Conservation (phyloP, 2,329 filamentous ascomycete genomes). For the Coniochaeta sp. region DNA sequence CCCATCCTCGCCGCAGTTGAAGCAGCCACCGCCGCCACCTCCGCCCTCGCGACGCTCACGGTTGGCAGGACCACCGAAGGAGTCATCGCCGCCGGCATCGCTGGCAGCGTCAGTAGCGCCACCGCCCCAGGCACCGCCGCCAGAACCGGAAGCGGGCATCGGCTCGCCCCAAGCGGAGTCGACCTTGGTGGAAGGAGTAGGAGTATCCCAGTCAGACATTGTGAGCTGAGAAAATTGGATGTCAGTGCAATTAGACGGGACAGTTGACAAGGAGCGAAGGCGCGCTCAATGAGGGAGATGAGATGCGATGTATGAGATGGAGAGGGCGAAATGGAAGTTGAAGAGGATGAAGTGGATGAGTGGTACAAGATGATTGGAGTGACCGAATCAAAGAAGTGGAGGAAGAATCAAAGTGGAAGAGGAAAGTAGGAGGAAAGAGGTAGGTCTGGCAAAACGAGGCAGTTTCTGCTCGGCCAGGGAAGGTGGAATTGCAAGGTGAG, state of each 20-base stretch:
- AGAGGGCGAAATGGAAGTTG: background rate
- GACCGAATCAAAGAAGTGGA: too few relatives aligned
- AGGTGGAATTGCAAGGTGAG: too few relatives aligned
- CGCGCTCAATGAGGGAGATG: background rate
- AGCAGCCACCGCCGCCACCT: slow-evolving; percentile 40
- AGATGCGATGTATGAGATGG: slow-evolving; percentile 38
- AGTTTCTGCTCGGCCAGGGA: too few relatives aligned
- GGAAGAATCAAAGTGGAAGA: slow-evolving; percentile 6
- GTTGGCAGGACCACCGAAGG: background rate
- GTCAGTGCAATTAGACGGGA: background rate
- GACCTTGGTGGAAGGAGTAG: slow-evolving; percentile 20
- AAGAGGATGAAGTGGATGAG: slow-evolving; percentile 25
- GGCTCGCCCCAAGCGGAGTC: background rate
- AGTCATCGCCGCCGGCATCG: slow-evolving; percentile 4
- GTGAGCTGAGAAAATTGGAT: background rate
- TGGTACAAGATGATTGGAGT: too few relatives aligned
- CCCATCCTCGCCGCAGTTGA: slow-evolving; percentile 49
- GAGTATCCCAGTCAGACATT: background rate
- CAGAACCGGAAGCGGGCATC: slow-evolving; percentile 48
- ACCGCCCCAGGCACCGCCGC: too few relatives aligned
- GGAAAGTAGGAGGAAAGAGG: too few relatives aligned
- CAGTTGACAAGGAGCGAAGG: background rate
- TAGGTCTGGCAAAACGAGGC: too few relatives aligned
- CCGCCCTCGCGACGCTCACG: slow-evolving; percentile 8
- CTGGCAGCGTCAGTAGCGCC: background rate